A percentile compares a stretch with the other conserved stretches of the same genome.
phyloP scores from a whole-genome alignment of 306 rosid genomes.

The Rubus parviflorus region DNA sequence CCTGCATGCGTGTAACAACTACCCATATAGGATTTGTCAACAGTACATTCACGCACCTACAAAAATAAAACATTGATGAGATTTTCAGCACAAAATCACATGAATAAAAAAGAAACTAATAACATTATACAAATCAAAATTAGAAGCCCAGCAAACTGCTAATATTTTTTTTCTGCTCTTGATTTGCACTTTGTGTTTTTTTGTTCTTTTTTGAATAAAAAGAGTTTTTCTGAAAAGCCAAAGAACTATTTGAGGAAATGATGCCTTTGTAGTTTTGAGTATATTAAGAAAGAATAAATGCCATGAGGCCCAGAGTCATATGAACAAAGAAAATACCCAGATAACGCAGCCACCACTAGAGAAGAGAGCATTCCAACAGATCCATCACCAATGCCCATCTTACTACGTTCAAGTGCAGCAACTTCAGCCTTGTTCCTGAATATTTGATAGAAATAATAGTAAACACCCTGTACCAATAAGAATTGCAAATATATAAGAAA shows the following conservation, averaged over 20 bases:
- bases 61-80: constrained; percentile 28
- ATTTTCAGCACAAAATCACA: constrained; percentile 16
- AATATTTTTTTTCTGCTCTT: constrained; percentile 3
- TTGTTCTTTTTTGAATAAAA: not conserved
- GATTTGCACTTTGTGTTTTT: not conserved
- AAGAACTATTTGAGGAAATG: not conserved
- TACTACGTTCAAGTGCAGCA: constrained; percentile 58
- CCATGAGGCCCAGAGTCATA: not conserved
- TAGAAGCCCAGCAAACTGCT: not conserved
- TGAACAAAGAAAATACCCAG: constrained; percentile 55
- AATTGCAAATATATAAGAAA: constrained; percentile 45
- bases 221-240: not conserved
- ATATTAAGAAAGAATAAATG: not conserved
- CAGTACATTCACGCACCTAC: constrained; percentile 93
- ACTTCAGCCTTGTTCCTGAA: constrained; percentile 91
- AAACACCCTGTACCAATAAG: constrained; percentile 93
- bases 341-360: constrained; percentile 86
- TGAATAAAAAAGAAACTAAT: not conserved
- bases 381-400: constrained; percentile 75
- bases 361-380: constrained; percentile 93
- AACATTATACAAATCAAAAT: not conserved
- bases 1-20: constrained; percentile 96
- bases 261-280: not conserved
- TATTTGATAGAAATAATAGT: constrained; percentile 99
- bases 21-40: constrained; percentile 95